Base-by-base conservation (phyloP, 495 filamentous ascomycete genomes). In the Penicillium coffeae region DNA sequence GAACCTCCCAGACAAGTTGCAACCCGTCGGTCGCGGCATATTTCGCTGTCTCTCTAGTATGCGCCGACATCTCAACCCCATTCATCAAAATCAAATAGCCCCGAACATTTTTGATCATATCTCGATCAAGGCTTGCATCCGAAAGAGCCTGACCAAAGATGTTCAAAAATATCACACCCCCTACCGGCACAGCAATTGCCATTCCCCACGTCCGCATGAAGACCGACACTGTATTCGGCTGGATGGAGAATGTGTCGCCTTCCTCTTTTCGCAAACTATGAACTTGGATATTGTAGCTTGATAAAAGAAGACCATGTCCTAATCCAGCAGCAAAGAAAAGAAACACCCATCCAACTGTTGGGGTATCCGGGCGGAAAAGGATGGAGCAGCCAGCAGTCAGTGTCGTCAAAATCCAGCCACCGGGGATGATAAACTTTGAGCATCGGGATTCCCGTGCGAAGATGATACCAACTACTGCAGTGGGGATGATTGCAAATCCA, bases 161-260 rank as follows among this genome's bases (percentile, higher is more conserved):
- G 18, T 81, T 85, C 52, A 85, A 75, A 52, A 86, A 79, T 5
- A 82, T 67, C 3, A 76, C 70, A 12, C 79, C 80, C 9, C 80
- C 77, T 19, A 86, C 67, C 12, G 81, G 82, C 10, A 87, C 72
- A 5, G 83, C 83, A 18, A 85, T 51, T 12, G 79, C 77, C 75
- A 85, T 83, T 12, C 83, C 85, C 59, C 82, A 71, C 0, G 75
- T 73, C 2, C 82, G 73, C 45, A 79, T 67, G 47, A 86, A 83
- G 16, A 75, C 73, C 45, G 83, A 82, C 60, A 84, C 76, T 33
- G 72, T 74, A n/a, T 46, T 51, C 8, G 63, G 51, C 14, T 63
- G 51, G 0, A 51, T 55, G 3, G 62, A 45, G 1, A 55, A 27
- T 2, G 52, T 50, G 3, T 32, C 8, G 0, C 41, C 52, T 14